Conservation (phyloP, 139 green algal genomes). For the Spirogloea muscicola region DNA sequence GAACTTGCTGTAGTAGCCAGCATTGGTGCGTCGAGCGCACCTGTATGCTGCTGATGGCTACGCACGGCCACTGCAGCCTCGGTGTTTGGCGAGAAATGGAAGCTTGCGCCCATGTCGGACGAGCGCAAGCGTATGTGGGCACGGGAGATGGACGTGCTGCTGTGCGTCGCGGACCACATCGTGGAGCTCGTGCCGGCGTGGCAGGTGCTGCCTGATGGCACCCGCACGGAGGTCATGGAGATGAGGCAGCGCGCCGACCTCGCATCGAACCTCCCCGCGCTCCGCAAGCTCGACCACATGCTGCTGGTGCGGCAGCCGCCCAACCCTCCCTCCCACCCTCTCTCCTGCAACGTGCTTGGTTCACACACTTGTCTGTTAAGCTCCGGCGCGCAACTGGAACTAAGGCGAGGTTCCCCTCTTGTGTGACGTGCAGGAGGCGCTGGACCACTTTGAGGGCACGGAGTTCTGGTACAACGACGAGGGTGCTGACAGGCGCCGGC, state of each 20-base stretch:
- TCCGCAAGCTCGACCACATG: conserved; percentile 31
- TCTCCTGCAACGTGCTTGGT: background rate
- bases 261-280: conserved; percentile 5
- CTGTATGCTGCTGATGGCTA: too few species aligned
- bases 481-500: background rate
- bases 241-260: conserved; percentile 9
- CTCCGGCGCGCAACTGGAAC: too few species aligned
- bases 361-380: too few species aligned
- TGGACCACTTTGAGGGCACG: conserved; percentile 5
- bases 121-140: conserved; percentile 23
- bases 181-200: conserved; percentile 19
- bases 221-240: conserved; percentile 23
- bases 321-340: background rate
- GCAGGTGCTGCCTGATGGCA: conserved; percentile 5
- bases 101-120: conserved; percentile 5
- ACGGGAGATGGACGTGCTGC: conserved; percentile 22
- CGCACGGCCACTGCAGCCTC: too few species aligned
- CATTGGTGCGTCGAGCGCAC: too few species aligned
- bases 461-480: conserved; percentile 18
- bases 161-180: conserved; percentile 23
- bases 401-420: too few species aligned
- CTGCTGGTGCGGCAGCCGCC: conserved; percentile 7
- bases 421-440: conserved; percentile 4
- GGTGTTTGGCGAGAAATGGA: conserved; percentile 19
- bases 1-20: too few species aligned